Base-by-base conservation (phyloP, 257 asterid genomes). In the Phtheirospermum japonicum region DNA sequence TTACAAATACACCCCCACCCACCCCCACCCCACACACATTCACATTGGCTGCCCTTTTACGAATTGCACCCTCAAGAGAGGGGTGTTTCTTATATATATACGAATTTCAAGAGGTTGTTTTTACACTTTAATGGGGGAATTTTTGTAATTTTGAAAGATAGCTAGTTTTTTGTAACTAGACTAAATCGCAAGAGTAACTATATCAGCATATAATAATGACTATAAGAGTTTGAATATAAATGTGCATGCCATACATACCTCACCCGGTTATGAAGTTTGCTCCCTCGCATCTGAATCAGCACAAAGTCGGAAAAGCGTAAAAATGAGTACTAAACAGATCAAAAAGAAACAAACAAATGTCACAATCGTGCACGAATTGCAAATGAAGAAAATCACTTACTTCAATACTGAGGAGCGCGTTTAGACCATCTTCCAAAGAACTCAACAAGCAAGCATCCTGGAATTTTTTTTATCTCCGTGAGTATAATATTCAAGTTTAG, bases 241-340 rank as follows among this genome's bases (percentile, higher is more conserved):
- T 19, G 8, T 36, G 65, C 54, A 67, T 14, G 45, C 30, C 31
- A 34, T 9, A 45, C 83, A 48, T 79, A 93, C 99, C 99, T 93
- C 63, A 76, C 97, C 53, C 99, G 85, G 79, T 82, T 93, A 70
- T 89, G 99, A 64, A 93, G 94, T 83, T 85, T 93, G 80, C 97
- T 78, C 66, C 95, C 95, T 39, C 99, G 85, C 84, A 89, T 76
- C 99, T 93, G 88, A 71, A 76, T 69, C 72, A 69, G 48, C 56
- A 66, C 31, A 51, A 63, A 54, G 17, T 56, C 63, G 53, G 32
- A 65, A 37, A 54, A 67, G 20, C 28, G 23, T 46, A 50, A 58
- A 54, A 63, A 49, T 57, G 30, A 71, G 42, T 50, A 33, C 60
- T 54, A 61, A 61, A 42, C 57, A 49, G 30, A 64, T 12, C 62